Conservation (phyloP, 768 basidiomycete species). For the Boletales sp. region DNA sequence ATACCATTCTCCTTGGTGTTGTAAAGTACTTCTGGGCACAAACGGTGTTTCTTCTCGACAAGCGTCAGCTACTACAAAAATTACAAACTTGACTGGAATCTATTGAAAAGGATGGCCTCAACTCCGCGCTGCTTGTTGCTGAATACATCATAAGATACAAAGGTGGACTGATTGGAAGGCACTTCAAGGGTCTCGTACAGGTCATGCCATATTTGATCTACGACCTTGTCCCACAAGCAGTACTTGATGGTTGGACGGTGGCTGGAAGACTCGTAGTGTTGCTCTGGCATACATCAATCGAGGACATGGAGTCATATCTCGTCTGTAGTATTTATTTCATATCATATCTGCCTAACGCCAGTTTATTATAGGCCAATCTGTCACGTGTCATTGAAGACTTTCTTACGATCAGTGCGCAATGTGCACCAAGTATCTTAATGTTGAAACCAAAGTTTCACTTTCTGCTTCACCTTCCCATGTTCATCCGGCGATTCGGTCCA, state of each 20-base stretch:
- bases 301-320: conserved; percentile 33
- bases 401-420: conserved; percentile 17
- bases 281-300: conserved; percentile 42
- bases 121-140: conserved; percentile 20
- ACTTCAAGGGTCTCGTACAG: conserved; percentile 31
- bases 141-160: conserved; percentile 33
- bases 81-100: conserved; percentile 28
- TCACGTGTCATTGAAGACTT: conserved; percentile 23
- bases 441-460: conserved; percentile 32
- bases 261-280: conserved; percentile 34
- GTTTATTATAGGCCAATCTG: conserved; percentile 2
- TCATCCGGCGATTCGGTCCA: conserved; percentile 27
- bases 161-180: conserved; percentile 29
- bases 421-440: conserved; percentile 23
- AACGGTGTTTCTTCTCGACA: conserved; percentile 19
- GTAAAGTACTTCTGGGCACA: conserved; percentile 35
- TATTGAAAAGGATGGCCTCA: conserved; percentile 20
- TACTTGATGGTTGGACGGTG: conserved; percentile 29
- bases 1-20: conserved; percentile 32
- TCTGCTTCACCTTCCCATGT: conserved; percentile 24
- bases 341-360: background rate
- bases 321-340: conserved; percentile 8
- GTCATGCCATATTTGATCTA: conserved; percentile 29
- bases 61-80: conserved; percentile 7
- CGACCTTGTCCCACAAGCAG: conserved; percentile 23